These are phyloP conservation scores for Dendrocalamus latiflorus DNA, from an alignment of 202 grass and related monocot species.

Conservation along the genomic window DNA sequence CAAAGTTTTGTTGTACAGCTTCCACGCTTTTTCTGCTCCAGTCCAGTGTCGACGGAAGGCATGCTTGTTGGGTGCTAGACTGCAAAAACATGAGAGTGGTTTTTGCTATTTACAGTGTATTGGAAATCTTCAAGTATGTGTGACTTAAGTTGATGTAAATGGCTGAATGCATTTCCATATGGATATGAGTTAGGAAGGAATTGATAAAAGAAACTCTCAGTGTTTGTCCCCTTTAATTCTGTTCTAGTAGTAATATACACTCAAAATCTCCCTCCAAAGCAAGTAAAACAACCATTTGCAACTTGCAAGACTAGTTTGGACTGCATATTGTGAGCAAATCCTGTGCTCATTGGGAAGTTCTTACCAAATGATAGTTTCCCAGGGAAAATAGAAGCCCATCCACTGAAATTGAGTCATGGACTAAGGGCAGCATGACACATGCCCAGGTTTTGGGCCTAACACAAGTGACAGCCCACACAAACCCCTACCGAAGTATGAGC, in stretches of 20 bases:
- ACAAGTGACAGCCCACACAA: background rate
- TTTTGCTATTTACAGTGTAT: slow-evolving; percentile 7
- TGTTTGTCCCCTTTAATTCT: background rate
- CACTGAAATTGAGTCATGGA: background rate
- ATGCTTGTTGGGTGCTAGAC: background rate
- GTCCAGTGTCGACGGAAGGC: background rate
- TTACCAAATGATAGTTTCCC: background rate
- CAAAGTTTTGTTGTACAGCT: slow-evolving; percentile 34
- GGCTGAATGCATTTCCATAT: slow-evolving; percentile 1
- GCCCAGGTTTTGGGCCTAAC: background rate
- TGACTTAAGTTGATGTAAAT: slow-evolving; percentile 20
- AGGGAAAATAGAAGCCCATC: background rate
- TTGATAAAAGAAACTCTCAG: background rate
- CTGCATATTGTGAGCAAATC: background rate
- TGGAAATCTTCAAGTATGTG: background rate
- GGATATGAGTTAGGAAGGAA: slow-evolving; percentile 6
- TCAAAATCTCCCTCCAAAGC: background rate
- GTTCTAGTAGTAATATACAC: background rate
- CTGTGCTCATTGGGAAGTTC: background rate
- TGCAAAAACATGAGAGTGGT: background rate
- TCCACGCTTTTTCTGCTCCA: slow-evolving; percentile 24
- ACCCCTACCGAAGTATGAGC: background rate
- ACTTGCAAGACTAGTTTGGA: background rate
- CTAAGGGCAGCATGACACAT: background rate
- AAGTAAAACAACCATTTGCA: background rate